Evolutionary conservation across 225 moss, liverwort and hornwort genomes (phyloP), one percentile per base, ranked within the genome.

Genomic region (Pseudoscleropodium purum): DNA sequence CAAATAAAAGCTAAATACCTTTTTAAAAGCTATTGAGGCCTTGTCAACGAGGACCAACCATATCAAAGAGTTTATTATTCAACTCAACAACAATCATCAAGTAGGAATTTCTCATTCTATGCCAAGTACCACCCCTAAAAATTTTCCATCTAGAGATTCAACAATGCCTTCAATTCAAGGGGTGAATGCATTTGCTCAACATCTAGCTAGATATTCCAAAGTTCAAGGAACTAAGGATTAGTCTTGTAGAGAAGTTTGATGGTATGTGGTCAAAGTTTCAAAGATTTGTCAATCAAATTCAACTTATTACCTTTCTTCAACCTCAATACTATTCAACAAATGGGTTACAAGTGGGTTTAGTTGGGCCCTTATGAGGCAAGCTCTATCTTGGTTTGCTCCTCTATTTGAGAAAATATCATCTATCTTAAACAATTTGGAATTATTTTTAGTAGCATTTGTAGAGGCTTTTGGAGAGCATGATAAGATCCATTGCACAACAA

Each of bases 41-140:
- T 66, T 34, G 9, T 66, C 13, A 24, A 24, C n/a, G 13, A 69
- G 2, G 7, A 24, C 7, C 13, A 69, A 23, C 4, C 1, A 21
- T 4, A 69, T n/a, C 1, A 0, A n/a, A 69, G 13, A 69, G 4
- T n/a, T 69, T n/a, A 7, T n/a, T 24, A n/a, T 11, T 23, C 7
- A 2, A n/a, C 4, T 24, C 2, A 69, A 69, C 13, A 70, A 68
- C 0, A 12, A 39, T 39, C 1, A 39, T 14, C 1, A 3, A 4
- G 4, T 0, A 13, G 11, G 4, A 69, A 23, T 2, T 23, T 69
- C 13, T 23, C 7, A n/a, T n/a, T 36, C 12, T 13, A 69, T 13
- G 1, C 0, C 2, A 2, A 69, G 4, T 13, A 7, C 7, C 2
- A 69, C 0, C 3, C 12, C 11, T 69, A 7, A 69, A n/a, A 6